phyloP scores from a whole-genome alignment of 108 stramenopile genomes.

The Skeletonema menzelii region DNA sequence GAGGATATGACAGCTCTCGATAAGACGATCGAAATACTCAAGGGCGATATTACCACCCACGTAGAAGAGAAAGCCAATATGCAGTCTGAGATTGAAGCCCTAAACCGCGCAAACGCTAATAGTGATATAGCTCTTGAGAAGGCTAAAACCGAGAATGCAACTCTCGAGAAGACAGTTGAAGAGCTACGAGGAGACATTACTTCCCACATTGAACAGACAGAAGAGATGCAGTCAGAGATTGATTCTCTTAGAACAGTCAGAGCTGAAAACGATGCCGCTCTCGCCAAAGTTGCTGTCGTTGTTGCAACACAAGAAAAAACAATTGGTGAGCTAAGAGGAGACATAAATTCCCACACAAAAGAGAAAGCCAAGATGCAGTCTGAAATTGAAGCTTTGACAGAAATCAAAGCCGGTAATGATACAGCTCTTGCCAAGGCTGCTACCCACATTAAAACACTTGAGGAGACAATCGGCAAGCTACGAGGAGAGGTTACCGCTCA shows the following conservation, averaged over 20 bases:
- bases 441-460: background rate
- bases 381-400: background rate
- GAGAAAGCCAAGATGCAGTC: background rate
- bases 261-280: background rate
- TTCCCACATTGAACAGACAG: background rate
- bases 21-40: background rate
- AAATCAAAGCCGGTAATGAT: background rate
- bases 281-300: background rate
- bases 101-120: background rate
- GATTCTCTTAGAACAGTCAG: background rate
- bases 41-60: background rate
- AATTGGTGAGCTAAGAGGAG: background rate
- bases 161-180: background rate
- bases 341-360: background rate
- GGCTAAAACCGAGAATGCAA: background rate
- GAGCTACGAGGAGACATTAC: background rate
- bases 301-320: background rate
- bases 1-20: background rate
- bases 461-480: background rate
- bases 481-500: background rate
- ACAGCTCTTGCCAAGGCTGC: background rate
- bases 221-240: background rate
- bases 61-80: background rate
- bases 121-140: background rate
- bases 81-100: background rate